Evolutionary conservation across 805 yeast genomes (phyloP).

Genomic region (Lachancea kluyveri): DNA sequence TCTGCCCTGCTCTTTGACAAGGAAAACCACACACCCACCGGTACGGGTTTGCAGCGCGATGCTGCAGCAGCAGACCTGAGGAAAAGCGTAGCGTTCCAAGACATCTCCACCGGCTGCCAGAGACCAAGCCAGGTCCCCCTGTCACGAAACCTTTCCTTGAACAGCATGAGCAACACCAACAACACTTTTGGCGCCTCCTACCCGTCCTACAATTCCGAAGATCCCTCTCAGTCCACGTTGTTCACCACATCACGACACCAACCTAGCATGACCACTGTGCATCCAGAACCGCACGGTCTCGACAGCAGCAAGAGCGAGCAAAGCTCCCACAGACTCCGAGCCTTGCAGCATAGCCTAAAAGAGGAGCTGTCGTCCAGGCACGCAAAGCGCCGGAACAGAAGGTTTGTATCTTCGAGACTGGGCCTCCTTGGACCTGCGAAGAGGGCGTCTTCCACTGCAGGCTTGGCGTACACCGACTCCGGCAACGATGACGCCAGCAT

Average conservation of each 20-base stretch:
- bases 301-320: slow-evolving; percentile 8
- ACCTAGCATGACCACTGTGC: slow-evolving; percentile 22
- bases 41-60: not conserved
- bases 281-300: slow-evolving; percentile 4
- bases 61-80: not conserved
- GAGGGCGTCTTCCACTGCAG: slow-evolving; percentile 20
- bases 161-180: slow-evolving; percentile 3
- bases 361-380: slow-evolving; percentile 22
- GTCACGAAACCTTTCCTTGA: slow-evolving; percentile 1
- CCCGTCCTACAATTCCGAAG: slow-evolving; percentile 7
- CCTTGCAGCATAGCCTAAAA: slow-evolving; percentile 21
- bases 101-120: slow-evolving; percentile 1
- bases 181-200: slow-evolving; percentile 1
- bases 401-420: slow-evolving; percentile 22
- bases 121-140: not conserved
- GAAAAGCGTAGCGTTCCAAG: not conserved
- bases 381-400: slow-evolving; percentile 21
- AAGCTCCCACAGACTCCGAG: slow-evolving; percentile 17
- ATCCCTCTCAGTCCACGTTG: slow-evolving; percentile 19
- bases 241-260: slow-evolving; percentile 19
- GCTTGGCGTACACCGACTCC: slow-evolving; percentile 4
- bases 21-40: slow-evolving; percentile 9
- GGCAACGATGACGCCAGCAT: slow-evolving; percentile 6
- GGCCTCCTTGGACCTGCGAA: slow-evolving; percentile 29
- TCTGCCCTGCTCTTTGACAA: slow-evolving; percentile 24